phyloP scores from a whole-genome alignment of 129 eudicot species.

The Deinandra increscens region DNA sequence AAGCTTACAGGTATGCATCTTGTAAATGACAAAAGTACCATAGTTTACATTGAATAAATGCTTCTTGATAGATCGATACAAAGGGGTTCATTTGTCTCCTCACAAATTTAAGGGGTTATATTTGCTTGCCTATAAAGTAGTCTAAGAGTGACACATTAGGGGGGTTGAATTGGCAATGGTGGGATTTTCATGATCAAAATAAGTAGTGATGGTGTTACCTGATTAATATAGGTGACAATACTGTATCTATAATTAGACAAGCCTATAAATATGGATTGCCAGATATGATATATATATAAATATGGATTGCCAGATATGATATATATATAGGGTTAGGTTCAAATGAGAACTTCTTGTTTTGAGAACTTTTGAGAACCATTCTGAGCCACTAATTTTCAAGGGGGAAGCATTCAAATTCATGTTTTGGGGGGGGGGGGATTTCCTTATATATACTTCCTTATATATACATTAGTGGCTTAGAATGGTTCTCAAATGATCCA shows the following conservation, averaged over 20 bases:
- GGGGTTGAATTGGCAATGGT: background rate
- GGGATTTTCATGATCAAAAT: background rate
- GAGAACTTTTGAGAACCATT: too few species aligned
- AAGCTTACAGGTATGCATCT: conserved; percentile 73
- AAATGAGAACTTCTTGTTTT: too few species aligned
- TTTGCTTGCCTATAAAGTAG: too few species aligned
- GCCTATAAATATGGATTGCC: background rate
- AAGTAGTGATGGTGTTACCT: background rate
- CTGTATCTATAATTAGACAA: background rate
- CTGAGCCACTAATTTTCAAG: too few species aligned
- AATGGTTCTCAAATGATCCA: too few species aligned
- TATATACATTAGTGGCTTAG: too few species aligned
- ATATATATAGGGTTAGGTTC: too few species aligned
- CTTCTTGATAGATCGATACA: background rate
- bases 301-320: background rate
- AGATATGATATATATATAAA: background rate
- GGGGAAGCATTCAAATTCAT: too few species aligned
- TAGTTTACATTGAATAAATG: background rate
- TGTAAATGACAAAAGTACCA: background rate
- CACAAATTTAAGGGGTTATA: background rate
- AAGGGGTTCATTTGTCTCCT: background rate
- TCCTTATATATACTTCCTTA: too few species aligned
- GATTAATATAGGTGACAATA: background rate
- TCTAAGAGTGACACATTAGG: background rate
- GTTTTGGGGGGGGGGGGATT: too few species aligned